Evolutionary conservation across 1,284 basidiomycete genomes (phyloP).

Genomic region (Pseudozyma tsukubaensis): DNA sequence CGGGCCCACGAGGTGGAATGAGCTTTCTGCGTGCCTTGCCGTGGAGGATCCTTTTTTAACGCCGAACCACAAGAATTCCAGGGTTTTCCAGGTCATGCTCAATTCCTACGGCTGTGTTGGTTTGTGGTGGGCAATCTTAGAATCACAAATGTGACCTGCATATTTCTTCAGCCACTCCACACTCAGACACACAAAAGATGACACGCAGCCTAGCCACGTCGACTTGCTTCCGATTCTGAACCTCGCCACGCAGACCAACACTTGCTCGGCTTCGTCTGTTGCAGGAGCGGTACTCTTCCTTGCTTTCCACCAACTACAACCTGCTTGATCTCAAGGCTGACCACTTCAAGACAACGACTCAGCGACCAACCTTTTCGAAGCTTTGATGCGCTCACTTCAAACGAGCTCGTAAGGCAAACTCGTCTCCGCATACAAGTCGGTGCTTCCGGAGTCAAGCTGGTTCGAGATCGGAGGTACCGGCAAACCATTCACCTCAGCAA

Average conservation of each 20-base stretch:
- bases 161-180: conserved; percentile 6
- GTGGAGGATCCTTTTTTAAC: neutral
- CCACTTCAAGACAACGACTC: neutral
- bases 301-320: neutral
- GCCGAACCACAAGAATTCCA: neutral
- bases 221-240: neutral
- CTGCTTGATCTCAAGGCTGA: neutral
- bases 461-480: neutral
- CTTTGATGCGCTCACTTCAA: too few relatives aligned
- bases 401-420: too few relatives aligned
- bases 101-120: neutral
- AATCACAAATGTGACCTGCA: conserved; percentile 9
- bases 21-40: too few relatives aligned
- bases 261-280: neutral
- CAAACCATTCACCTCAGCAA: neutral
- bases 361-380: neutral
- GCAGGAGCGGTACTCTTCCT: neutral
- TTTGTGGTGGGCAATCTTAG: neutral
- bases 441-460: neutral
- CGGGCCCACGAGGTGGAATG: too few relatives aligned
- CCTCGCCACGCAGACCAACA: neutral
- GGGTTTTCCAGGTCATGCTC: conserved; percentile 1
- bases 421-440: neutral
- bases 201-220: conserved; percentile 15
- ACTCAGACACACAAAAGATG: neutral